Conservation (phyloP, 345 rosid genomes). For the Citropsis articulata region DNA sequence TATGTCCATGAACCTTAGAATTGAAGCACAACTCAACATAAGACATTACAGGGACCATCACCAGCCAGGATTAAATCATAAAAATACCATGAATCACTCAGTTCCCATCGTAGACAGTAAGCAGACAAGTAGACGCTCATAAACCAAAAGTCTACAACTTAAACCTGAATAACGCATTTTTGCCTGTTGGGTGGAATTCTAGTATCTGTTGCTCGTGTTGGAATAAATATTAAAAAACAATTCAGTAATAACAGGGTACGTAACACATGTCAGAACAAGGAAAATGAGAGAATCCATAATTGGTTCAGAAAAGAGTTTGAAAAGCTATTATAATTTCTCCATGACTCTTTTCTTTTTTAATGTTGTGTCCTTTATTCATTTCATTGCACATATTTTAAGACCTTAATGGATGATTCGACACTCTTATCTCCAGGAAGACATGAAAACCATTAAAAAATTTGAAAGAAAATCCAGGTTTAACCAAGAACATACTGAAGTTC, state of each 20-base stretch:
- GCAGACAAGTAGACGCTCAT: neutral
- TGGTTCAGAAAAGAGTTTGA: no score
- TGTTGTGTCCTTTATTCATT: neutral
- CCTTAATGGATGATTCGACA: neutral
- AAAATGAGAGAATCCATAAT: neutral
- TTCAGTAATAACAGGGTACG: neutral
- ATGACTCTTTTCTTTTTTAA: neutral
- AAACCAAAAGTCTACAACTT: neutral
- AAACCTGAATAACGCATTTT: neutral
- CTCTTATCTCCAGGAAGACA: neutral
- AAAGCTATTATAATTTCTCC: neutral
- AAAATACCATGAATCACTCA: neutral
- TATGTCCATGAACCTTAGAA: neutral
- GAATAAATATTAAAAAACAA: neutral
- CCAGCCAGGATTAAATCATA: neutral
- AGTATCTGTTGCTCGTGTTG: neutral
- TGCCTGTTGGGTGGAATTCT: neutral
- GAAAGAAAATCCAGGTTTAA: neutral
- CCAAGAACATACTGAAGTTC: neutral
- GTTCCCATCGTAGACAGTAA: neutral
- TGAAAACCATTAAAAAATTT: neutral
- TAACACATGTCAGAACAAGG: neutral
- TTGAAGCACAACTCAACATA: slow-evolving; percentile 1
- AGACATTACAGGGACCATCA: neutral
- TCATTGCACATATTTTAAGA: neutral